These are phyloP conservation scores for Tillandsia leiboldiana DNA, from an alignment of 176 grass and related monocot species.

Conservation along the genomic window DNA sequence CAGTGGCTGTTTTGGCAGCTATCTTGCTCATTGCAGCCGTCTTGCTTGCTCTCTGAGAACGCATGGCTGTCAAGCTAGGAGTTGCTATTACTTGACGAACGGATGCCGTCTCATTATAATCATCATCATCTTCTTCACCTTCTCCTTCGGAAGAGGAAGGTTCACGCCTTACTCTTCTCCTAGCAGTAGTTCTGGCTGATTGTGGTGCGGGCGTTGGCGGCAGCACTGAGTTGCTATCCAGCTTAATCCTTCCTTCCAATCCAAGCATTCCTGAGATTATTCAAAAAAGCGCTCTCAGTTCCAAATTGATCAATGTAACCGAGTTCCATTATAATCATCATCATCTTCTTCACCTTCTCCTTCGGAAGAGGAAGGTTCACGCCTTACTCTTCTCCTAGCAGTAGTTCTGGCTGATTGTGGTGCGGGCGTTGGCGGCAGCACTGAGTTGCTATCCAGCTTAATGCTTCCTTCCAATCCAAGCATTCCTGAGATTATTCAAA, in stretches of 20 bases:
- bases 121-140: slow-evolving; percentile 8
- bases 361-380: slow-evolving; percentile 25
- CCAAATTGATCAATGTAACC: too few relatives aligned
- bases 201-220: slow-evolving; percentile 60
- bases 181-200: slow-evolving; percentile 38
- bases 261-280: slow-evolving; percentile 56
- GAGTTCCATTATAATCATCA: neutral
- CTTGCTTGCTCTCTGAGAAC: slow-evolving; percentile 79
- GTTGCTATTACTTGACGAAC: slow-evolving; percentile 29
- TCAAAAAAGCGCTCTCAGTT: neutral
- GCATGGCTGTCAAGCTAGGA: slow-evolving; percentile 25
- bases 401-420: slow-evolving; percentile 44
- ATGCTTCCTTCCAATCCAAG: slow-evolving; percentile 48
- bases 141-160: slow-evolving; percentile 32
- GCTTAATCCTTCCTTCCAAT: slow-evolving; percentile 34
- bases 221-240: slow-evolving; percentile 25
- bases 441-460: slow-evolving; percentile 26
- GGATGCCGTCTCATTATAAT: neutral
- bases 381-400: slow-evolving; percentile 48
- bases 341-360: slow-evolving; percentile 22
- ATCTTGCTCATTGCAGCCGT: slow-evolving; percentile 64
- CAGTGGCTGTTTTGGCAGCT: slow-evolving; percentile 14
- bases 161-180: slow-evolving; percentile 45
- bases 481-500: slow-evolving; percentile 34
- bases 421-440: slow-evolving; percentile 53